Conservation (phyloP, 306 rosid genomes). For the Geum urbanum region DNA sequence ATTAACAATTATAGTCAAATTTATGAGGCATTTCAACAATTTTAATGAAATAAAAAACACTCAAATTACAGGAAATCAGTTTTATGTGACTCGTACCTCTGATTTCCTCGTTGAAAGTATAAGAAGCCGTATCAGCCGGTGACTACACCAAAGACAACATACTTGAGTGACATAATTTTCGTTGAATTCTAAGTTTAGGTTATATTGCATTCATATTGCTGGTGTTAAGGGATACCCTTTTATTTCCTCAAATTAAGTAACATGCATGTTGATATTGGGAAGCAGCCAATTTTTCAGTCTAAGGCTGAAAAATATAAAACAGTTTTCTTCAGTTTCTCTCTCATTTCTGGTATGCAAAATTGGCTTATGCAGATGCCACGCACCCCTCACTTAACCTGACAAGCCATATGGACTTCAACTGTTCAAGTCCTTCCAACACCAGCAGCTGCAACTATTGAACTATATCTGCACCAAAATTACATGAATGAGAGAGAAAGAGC, state of each 20-base stretch:
- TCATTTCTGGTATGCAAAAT: slow-evolving; percentile 21
- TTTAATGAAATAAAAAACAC: too few relatives aligned
- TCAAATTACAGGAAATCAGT: too few relatives aligned
- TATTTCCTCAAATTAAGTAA: background rate
- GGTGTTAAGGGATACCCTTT: background rate
- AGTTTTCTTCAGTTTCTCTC: slow-evolving; percentile 8
- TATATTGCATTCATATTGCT: too few relatives aligned
- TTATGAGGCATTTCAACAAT: too few relatives aligned
- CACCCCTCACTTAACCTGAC: slow-evolving; percentile 14
- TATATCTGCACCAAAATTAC: slow-evolving; percentile 7
- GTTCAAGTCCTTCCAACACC: slow-evolving; percentile 3
- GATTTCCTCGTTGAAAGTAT: too few relatives aligned
- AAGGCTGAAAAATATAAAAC: slow-evolving; percentile 8
- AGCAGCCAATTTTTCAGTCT: slow-evolving; percentile 13
- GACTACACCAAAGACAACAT: too few relatives aligned
- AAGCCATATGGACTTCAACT: slow-evolving; percentile 11
- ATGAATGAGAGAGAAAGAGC: background rate
- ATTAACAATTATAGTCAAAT: too few relatives aligned
- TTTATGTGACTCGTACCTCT: too few relatives aligned
- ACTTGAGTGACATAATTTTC: too few relatives aligned
- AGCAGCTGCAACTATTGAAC: background rate
- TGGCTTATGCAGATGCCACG: slow-evolving; percentile 19
- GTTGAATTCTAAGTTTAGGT: too few relatives aligned
- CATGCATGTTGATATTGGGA: background rate
- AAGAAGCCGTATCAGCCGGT: too few relatives aligned